Evolutionary conservation across 129 eudicot species (phyloP), one percentile per base, ranked within the genome.

Genomic region (Ambrosia trifida): DNA sequence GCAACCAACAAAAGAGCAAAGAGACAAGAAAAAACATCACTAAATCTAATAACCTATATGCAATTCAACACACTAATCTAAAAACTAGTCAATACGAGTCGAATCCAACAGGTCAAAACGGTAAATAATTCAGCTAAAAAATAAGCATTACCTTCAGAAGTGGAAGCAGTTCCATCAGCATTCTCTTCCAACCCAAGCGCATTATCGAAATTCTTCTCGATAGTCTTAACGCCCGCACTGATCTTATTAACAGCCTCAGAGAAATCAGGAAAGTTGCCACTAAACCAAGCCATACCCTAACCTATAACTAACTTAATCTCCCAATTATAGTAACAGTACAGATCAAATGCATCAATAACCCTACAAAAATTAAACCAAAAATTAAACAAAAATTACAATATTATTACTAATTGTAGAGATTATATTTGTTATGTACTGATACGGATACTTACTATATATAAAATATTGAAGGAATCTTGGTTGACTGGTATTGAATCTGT

Each of bases 201-300:
- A 17, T 60, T 87, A 64, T 94, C 98, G 19, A 94, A 94, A 79
- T 94, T 94, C 86, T 90, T 87, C 79, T 90, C 97, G 16, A 94
- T 94, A 45, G 87, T 85, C 79, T 94, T 94, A 45, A 94, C 98
- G 36, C 98, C 80, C 73, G 90, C 98, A 36, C 95, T 88, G 44
- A 94, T 74, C 83, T 89, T 94, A 78, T 83, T 94, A 76, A 94
- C 98, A 4, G 98, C 98, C 10, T 83, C 98, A 2, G 98, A 83
- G 0, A 94, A 81, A 85, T 94, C 98, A n/a, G 96, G 83, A 54
- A 94, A 94, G 80, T 87, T 87, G 73, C 86, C 95, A 46, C 97
- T 82, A 60, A 90, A 94, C 98, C 98, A 94, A 70, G 89, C 86
- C 98, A 94, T 94, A 57, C 68, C 61, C 57, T 43, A 73, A 40